Conservation (phyloP, 345 rosid species). For the Schrenkiella parvula region DNA sequence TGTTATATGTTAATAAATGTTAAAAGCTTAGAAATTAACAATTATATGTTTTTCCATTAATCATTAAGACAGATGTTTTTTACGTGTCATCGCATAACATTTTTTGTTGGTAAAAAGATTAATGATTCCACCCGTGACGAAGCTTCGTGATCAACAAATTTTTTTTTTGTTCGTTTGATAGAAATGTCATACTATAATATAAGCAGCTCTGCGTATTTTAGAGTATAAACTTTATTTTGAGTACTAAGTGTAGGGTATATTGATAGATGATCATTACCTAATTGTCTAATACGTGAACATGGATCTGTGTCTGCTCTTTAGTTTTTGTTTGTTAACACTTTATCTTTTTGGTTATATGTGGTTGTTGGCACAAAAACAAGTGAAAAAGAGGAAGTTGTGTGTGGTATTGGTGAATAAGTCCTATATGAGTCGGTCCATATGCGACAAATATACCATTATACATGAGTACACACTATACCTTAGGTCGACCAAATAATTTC, state of each 20-base stretch:
- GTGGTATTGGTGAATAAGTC: conserved; percentile 17
- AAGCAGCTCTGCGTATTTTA: conserved; percentile 1
- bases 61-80: background rate
- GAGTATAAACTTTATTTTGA: background rate
- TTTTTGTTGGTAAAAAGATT: too few relatives aligned
- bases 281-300: background rate
- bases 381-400: background rate
- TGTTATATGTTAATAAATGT: conserved; percentile 9
- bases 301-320: conserved; percentile 7
- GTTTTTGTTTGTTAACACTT: conserved; percentile 18
- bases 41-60: background rate
- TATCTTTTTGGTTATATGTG: conserved; percentile 26
- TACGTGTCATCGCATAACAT: too few relatives aligned
- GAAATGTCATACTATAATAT: background rate
- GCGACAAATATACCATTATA: conserved; percentile 25
- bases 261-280: background rate
- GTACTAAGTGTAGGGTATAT: background rate
- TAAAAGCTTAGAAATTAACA: background rate
- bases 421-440: conserved; percentile 13
- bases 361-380: conserved; percentile 15
- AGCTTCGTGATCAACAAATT: conserved; percentile 24
- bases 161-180: conserved; percentile 1
- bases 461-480: conserved; percentile 7
- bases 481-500: conserved; percentile 18
- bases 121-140: conserved; percentile 28